Evolutionary conservation across 2,329 filamentous ascomycete genomes (phyloP).

Genomic region (Penicillium sp.): DNA sequence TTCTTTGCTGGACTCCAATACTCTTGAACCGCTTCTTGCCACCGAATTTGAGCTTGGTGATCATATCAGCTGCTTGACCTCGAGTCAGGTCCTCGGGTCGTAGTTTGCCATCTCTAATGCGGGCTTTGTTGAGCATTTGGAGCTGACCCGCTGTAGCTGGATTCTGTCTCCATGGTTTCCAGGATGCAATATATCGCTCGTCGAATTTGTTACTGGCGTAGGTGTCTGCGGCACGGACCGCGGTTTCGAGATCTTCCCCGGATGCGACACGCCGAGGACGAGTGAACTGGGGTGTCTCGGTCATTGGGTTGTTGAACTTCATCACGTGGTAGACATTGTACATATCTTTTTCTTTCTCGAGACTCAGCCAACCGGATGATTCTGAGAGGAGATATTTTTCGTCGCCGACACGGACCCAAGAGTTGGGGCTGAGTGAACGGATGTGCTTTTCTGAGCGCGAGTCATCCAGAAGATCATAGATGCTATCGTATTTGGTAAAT

Average conservation of each 20-base stretch:
- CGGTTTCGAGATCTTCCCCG: conserved; percentile 62
- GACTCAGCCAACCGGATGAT: conserved; percentile 54
- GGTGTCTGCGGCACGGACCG: conserved; percentile 78
- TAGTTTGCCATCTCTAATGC: conserved; percentile 17
- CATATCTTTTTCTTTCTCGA: conserved; percentile 34
- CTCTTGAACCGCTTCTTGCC: conserved; percentile 59
- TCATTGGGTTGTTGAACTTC: conserved; percentile 21
- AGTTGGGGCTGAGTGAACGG: conserved; percentile 63
- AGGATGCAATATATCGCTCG: conserved; percentile 58
- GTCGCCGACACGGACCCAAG: conserved; percentile 76
- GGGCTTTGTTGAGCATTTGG: conserved; percentile 37
- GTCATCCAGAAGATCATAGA: conserved; percentile 86
- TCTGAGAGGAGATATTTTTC: conserved; percentile 66
- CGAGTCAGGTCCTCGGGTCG: conserved; percentile 56
- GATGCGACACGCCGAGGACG: conserved; percentile 63
- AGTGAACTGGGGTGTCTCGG: conserved; percentile 53
- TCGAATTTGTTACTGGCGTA: conserved; percentile 65
- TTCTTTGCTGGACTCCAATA: conserved; percentile 38
- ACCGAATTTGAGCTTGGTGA: conserved; percentile 83
- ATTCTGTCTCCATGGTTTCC: conserved; percentile 62
- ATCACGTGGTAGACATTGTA: conserved; percentile 33
- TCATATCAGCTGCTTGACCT: conserved; percentile 81
- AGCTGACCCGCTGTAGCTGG: conserved; percentile 54
- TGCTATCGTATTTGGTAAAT: conserved; percentile 85
- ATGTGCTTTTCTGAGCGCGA: conserved; percentile 73